Base-by-base conservation (phyloP, 306 rosid genomes). In the Glycine latifolia region DNA sequence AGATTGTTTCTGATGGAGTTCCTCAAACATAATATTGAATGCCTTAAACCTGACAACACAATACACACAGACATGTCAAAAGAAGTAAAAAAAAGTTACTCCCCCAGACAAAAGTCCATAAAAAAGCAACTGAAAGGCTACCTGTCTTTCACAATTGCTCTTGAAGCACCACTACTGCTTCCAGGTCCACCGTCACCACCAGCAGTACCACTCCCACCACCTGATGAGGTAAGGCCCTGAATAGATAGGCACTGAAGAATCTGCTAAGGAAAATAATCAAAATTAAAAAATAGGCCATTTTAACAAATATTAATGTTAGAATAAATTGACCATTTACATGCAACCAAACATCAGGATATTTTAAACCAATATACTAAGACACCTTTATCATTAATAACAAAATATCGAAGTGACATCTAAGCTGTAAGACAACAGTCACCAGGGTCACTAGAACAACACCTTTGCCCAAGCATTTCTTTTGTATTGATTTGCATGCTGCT, bases 401-500 rank as follows among this genome's bases (percentile, higher is more conserved):
- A 63, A 85, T 48, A 89, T 86, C 91, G 97, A 95, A 47, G 61
- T 48, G 71, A 73, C 58, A 78, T 54, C 69, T 39, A 87, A 44
- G 55, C 71, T 53, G 58, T 43, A 46, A 46, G n/a, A 60, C 66
- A 84, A 16, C 15, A 0, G 44, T 80, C 14, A 10, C 47, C 50
- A 15, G 43, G 60, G 50, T 82, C 59, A 41, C 31, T 26, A 81
- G 82, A 80, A 65, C 35, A 69, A 49, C 44, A 95, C 99, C 99
- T 95, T 95, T 71, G 92, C 90, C 99, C 99, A 95, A 67, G 88
- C 96, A 86, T 78, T 92, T 84, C 99, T 93, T 84, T 91, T 95
- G 89, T 93, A 95, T 74, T 90, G 97, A 87, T 95, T 95, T 78
- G 99, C 99, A 86, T 95, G 93, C 85, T 95, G 98, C 85, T 93